Conservation (phyloP, 2,329 filamentous ascomycete species). For the Verticillium tricorpus region DNA sequence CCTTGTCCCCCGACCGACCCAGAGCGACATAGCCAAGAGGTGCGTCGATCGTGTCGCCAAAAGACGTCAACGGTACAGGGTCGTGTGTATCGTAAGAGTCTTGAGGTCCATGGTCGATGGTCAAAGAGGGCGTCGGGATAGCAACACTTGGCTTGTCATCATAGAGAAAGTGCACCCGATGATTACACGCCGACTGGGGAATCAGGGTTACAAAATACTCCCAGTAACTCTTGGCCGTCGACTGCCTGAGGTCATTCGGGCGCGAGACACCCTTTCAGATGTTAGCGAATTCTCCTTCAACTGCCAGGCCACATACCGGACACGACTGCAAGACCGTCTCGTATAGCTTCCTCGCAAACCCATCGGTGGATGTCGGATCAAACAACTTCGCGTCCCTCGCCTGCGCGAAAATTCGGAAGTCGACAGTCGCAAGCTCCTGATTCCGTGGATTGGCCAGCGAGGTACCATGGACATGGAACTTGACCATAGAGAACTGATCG, state of each 20-base stretch:
- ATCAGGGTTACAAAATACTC: background rate
- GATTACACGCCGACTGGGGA: background rate
- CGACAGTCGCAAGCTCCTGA: slow-evolving; percentile 33
- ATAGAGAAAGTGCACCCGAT: slow-evolving; percentile 16
- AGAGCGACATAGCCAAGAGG: slow-evolving; percentile 25
- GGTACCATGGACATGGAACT: slow-evolving; percentile 14
- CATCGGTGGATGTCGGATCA: slow-evolving; percentile 7
- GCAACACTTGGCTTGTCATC: slow-evolving; percentile 8
- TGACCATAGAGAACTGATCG: slow-evolving; percentile 8
- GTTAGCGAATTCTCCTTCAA: slow-evolving; percentile 28
- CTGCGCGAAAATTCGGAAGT: slow-evolving; percentile 35
- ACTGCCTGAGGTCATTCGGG: background rate
- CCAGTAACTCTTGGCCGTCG: background rate
- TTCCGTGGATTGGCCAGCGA: slow-evolving; percentile 16
- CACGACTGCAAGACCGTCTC: slow-evolving; percentile 26
- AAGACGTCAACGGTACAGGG: background rate
- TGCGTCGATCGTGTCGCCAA: slow-evolving; percentile 4
- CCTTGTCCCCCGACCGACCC: slow-evolving; percentile 28
- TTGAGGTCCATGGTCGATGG: background rate
- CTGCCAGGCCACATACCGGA: slow-evolving; percentile 24
- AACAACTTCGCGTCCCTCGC: slow-evolving; percentile 18
- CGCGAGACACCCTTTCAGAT: background rate
- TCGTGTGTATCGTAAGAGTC: background rate
- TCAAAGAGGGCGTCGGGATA: background rate
- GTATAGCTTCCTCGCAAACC: slow-evolving; percentile 21